Percentiles rank a stretch among this genome's conserved stretches.
phyloP scores from a whole-genome alignment of 2,329 filamentous ascomycete species.

The Alternaria solani region DNA sequence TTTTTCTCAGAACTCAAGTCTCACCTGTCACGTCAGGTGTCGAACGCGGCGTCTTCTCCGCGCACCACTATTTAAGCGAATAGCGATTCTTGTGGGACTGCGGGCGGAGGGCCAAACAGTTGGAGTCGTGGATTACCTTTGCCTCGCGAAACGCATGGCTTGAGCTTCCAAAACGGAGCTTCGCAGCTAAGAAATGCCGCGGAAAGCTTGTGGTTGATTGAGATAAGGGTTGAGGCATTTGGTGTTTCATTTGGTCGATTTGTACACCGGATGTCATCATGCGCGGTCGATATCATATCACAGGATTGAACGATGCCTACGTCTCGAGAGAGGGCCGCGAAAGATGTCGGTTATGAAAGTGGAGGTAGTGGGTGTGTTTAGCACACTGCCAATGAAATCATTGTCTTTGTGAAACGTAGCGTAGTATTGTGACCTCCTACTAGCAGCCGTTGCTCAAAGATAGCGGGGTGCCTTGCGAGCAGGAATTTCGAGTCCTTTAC shows the following conservation, averaged over 20 bases:
- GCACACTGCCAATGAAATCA: background rate
- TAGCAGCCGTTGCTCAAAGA: background rate
- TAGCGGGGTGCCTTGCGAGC: background rate
- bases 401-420: background rate
- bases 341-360: background rate
- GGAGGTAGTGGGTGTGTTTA: background rate
- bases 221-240: background rate
- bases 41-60: constrained; percentile 1
- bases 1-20: background rate
- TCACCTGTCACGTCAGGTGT: background rate
- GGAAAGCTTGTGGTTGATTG: constrained; percentile 6
- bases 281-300: constrained; percentile 3
- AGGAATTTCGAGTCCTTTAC: background rate
- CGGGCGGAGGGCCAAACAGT: background rate
- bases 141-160: constrained; percentile 1
- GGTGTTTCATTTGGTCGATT: background rate
- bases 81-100: background rate
- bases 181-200: constrained; percentile 2
- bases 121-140: constrained; percentile 4
- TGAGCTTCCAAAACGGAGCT: constrained; percentile 1
- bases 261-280: background rate
- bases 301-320: background rate
- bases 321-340: background rate
- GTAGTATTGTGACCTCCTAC: background rate
- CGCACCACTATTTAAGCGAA: background rate